Evolutionary conservation across 208 protist genomes (phyloP).

Genomic region (Acanthamoeba sp.): DNA sequence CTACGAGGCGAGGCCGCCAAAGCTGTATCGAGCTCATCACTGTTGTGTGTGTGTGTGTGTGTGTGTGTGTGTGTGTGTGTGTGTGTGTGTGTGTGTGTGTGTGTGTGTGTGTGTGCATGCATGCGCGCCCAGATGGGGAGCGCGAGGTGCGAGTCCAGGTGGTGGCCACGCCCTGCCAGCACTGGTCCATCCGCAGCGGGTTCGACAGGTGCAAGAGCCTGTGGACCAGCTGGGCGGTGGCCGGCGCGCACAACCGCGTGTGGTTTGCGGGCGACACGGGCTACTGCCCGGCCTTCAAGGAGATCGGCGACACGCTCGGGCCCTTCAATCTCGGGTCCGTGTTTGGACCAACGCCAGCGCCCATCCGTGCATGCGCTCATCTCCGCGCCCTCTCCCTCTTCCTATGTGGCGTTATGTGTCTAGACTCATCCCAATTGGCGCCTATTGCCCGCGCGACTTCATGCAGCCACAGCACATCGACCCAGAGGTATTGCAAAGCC

Average conservation of each 20-base stretch:
- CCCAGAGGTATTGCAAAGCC: slow-evolving; percentile 30
- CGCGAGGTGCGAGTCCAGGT: slow-evolving; percentile 20
- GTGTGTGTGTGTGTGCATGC: background rate
- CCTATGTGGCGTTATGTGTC: background rate
- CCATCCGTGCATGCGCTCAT: no score
- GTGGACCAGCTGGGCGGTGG: slow-evolving; percentile 62
- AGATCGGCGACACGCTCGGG: slow-evolving; percentile 57
- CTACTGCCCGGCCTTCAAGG: slow-evolving; percentile 71
- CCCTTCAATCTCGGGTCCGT: slow-evolving; percentile 57
- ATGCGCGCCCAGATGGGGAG: background rate
- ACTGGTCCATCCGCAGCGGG: slow-evolving; percentile 35
- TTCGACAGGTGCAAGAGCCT: slow-evolving; percentile 60
- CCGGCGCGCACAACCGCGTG: slow-evolving; percentile 5
- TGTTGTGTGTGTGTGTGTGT: no score
- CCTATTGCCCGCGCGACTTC: slow-evolving; percentile 80
- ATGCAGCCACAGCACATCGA: slow-evolving; percentile 80
- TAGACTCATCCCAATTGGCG: slow-evolving; percentile 80
- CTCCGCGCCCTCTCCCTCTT: background rate
- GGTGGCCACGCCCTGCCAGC: slow-evolving; percentile 52
- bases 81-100: background rate
- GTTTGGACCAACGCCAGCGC: no score
- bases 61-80: no score
- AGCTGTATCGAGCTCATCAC: no score
- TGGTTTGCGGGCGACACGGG: slow-evolving; percentile 75
- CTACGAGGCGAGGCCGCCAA: no score